Conservation (phyloP, 495 filamentous ascomycete species). For the Penicillium egyptiacum region DNA sequence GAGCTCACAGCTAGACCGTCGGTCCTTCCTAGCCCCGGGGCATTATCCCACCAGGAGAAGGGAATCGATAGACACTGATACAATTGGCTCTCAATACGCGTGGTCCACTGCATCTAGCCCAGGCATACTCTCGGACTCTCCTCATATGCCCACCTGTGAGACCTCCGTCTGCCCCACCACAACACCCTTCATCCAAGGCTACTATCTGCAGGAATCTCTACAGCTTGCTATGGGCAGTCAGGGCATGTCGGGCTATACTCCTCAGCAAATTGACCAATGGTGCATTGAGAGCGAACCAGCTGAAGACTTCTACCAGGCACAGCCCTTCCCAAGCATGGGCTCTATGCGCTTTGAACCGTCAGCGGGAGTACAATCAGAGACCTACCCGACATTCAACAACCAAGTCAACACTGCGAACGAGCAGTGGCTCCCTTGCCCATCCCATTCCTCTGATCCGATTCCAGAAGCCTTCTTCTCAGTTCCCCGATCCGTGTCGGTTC, state of each 20-base stretch:
- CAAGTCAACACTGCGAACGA: conserved; percentile 9
- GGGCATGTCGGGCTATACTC: conserved; percentile 16
- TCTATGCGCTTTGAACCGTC: conserved; percentile 14
- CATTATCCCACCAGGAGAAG: conserved; percentile 20
- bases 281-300: conserved; percentile 24
- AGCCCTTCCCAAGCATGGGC: conserved; percentile 12
- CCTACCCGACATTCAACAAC: conserved; percentile 16
- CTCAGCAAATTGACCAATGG: conserved; percentile 27
- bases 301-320: conserved; percentile 14
- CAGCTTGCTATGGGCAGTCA: background rate
- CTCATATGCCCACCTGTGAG: conserved; percentile 12
- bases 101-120: conserved; percentile 27
- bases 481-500: background rate
- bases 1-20: conserved; percentile 9
- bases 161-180: conserved; percentile 2
- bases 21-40: conserved; percentile 19
- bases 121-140: conserved; percentile 14
- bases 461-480: conserved; percentile 20
- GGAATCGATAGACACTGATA: conserved; percentile 20
- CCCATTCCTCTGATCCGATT: conserved; percentile 3
- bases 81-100: conserved; percentile 23
- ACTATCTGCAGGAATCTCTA: conserved; percentile 12
- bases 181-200: conserved; percentile 27
- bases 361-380: conserved; percentile 9
- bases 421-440: conserved; percentile 19